Base-by-base conservation (phyloP, 169 alveolate species). In the Besnoitia besnoiti region DNA sequence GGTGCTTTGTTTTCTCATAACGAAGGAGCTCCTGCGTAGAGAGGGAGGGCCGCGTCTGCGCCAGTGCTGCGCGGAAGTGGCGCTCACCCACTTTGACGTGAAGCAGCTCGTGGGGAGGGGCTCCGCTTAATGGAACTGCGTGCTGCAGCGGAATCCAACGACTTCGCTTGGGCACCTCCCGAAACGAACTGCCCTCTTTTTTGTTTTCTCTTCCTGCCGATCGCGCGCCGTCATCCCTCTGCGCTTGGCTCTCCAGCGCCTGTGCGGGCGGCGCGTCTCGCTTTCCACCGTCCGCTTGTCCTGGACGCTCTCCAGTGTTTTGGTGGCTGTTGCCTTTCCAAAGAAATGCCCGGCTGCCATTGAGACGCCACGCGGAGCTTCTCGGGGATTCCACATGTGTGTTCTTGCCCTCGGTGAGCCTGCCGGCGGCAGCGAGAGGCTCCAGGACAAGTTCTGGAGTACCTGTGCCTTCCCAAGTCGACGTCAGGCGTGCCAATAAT, bases 21-120 rank as follows among this genome's bases (percentile, higher is more conserved):
- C 79, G 91, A 46, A 59, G 67, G 47, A 91, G 27, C 47, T 84
- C 94, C 30, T 91, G 59, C 8, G 85, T 51, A 4, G 94, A 46
- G 50, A 91, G 91, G 16, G 91, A 82, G 24, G 94, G 89, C 51
- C 80, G 85, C 44, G 85, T n/a, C 47, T 87, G 85, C 55, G 44
- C 80, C 2, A 91, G 82, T 44, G 94, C 94, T 21, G 37, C 61
- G 35, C 46, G 37, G 82, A 91, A 85, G 62, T 91, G 91, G 7
- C 30, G 30, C 76, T 59, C 49, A 8, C 67, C 42, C 35, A 91
- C 91, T 44, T n/a, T 73, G 40, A 73, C 47, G 0, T 30, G 0
- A 10, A 73, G 84, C 40, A 73, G 40, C 33, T 73, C 84, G 33
- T 73, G 84, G 0, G 84, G 84, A 33, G 84, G 49, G 40, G 84